Percentiles rank a stretch among this genome's conserved stretches.
Evolutionary conservation across 1,139 yeast genomes (phyloP).

Genomic region (Yamadazyma trypodendri): DNA sequence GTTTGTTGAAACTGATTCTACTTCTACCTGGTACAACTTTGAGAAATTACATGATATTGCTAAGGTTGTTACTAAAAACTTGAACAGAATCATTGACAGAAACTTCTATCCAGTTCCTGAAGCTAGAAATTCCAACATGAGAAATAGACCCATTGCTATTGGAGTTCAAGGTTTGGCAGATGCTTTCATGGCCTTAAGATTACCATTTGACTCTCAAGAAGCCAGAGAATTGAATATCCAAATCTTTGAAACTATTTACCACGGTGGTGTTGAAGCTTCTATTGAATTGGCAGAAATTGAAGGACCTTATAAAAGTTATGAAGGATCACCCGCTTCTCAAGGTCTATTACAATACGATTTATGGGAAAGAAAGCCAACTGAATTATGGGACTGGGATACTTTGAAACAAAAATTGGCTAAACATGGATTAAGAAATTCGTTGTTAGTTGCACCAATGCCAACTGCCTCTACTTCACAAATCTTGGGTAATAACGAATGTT

Average conservation of each 20-base stretch:
- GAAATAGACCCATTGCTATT: slow-evolving; percentile 60
- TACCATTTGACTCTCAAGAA: slow-evolving; percentile 58
- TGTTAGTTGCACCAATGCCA: slow-evolving; percentile 65
- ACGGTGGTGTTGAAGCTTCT: slow-evolving; percentile 57
- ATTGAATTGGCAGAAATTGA: slow-evolving; percentile 49
- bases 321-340: slow-evolving; percentile 60
- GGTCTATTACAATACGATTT: slow-evolving; percentile 57
- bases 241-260: slow-evolving; percentile 61
- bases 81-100: slow-evolving; percentile 57
- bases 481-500: slow-evolving; percentile 60
- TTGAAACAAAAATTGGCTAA: slow-evolving; percentile 44
- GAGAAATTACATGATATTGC: slow-evolving; percentile 54
- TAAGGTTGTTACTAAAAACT: slow-evolving; percentile 53
- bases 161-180: slow-evolving; percentile 68
- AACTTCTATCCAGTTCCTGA: slow-evolving; percentile 56
- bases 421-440: slow-evolving; percentile 57
- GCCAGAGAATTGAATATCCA: slow-evolving; percentile 56
- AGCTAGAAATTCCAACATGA: slow-evolving; percentile 52
- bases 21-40: slow-evolving; percentile 47
- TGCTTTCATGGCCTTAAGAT: slow-evolving; percentile 53
- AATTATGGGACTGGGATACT: slow-evolving; percentile 57
- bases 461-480: slow-evolving; percentile 66
- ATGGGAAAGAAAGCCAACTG: slow-evolving; percentile 59
- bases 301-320: slow-evolving; percentile 49
- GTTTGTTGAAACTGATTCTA: slow-evolving; percentile 48